phyloP scores from a whole-genome alignment of 179 eudicot species.

The Nepenthes alata region DNA sequence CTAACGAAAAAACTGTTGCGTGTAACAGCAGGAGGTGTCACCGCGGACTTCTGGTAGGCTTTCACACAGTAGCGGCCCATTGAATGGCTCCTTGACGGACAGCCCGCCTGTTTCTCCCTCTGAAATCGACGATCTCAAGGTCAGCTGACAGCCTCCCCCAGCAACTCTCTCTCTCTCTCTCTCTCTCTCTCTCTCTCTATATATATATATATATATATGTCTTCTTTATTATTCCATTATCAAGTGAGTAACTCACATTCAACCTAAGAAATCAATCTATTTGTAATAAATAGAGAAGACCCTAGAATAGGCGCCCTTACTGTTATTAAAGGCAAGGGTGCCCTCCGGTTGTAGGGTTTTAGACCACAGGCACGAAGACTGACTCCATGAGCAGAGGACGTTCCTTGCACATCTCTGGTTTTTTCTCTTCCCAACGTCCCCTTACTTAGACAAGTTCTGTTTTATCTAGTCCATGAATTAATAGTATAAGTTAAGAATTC shows the following conservation, averaged over 20 bases:
- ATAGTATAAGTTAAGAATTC: no score
- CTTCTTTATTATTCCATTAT: no score
- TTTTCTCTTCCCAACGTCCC: constrained; percentile 5
- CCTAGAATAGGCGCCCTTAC: no score
- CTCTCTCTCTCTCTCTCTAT: neutral
- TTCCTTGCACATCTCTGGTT: constrained; percentile 10
- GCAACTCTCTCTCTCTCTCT: neutral
- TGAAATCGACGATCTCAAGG: constrained; percentile 84
- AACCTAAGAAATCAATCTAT: no score
- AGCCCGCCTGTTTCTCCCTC: constrained; percentile 95
- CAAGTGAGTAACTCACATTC: neutral
- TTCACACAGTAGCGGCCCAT: constrained; percentile 93
- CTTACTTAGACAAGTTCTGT: neutral
- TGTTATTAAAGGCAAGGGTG: neutral
- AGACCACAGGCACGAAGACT: constrained; percentile 20
- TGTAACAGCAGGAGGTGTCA: constrained; percentile 81
- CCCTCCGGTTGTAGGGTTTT: neutral
- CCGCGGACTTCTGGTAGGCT: constrained; percentile 92
- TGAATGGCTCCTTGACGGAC: constrained; percentile 86
- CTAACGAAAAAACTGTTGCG: neutral
- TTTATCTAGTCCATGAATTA: neutral
- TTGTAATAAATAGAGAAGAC: no score
- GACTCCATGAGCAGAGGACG: constrained; percentile 10
- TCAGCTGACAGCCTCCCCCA: constrained; percentile 2
- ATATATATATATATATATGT: no score